Conservation (phyloP, 192 early-diverging fungal genomes). For the Umbelopsis sp. region DNA sequence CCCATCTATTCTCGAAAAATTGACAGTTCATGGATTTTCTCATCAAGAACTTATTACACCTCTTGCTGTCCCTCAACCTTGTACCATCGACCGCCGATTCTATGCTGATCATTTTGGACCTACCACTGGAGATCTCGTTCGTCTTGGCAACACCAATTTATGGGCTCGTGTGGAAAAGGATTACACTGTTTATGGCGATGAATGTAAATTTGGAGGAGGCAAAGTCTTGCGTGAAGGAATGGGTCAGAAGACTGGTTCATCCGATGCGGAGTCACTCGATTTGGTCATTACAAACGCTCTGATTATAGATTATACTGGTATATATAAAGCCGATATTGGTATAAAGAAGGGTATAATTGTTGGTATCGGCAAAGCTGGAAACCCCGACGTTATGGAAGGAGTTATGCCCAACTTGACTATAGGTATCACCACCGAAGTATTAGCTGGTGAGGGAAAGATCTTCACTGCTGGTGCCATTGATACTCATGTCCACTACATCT, state of each 20-base stretch:
- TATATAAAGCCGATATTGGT: constrained; percentile 98
- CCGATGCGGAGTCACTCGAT: constrained; percentile 78
- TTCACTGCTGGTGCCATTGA: constrained; percentile 94
- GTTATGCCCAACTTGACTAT: constrained; percentile 89
- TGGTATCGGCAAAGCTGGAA: constrained; percentile 97
- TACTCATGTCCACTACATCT: constrained; percentile 95
- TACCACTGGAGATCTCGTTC: constrained; percentile 86
- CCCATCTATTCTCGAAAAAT: constrained; percentile 51
- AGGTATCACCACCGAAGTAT: constrained; percentile 87
- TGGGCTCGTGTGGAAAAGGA: constrained; percentile 90
- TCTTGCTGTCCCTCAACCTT: constrained; percentile 53
- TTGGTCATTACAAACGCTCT: constrained; percentile 94
- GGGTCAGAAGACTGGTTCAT: constrained; percentile 78
- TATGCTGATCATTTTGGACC: constrained; percentile 94
- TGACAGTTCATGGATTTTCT: constrained; percentile 56
- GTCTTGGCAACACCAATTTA: constrained; percentile 84
- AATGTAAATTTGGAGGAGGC: constrained; percentile 95
- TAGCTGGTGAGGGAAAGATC: constrained; percentile 90
- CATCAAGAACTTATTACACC: constrained; percentile 61
- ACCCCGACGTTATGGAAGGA: constrained; percentile 95
- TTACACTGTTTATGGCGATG: constrained; percentile 90
- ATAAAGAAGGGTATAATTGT: constrained; percentile 82
- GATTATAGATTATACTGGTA: constrained; percentile 91
- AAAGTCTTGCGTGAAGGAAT: constrained; percentile 95
- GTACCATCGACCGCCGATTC: constrained; percentile 72